These are phyloP conservation scores for Aspergillus japonicus DNA, from an alignment of 2,329 filamentous ascomycete genomes.

Conservation along the genomic window DNA sequence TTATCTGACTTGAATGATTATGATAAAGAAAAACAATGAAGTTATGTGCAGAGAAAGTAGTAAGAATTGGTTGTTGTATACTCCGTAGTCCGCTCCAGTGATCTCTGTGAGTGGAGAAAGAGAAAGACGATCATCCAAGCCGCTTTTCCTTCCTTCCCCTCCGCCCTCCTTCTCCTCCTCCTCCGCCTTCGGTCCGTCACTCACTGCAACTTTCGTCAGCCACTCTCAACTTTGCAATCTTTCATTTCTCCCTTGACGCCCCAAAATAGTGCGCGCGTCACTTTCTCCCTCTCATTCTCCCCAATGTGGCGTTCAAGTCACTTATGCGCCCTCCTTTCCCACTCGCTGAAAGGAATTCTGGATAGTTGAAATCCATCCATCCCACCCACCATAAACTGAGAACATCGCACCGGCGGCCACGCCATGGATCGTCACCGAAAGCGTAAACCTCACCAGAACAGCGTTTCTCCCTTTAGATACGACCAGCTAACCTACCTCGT, in stretches of 20 bases:
- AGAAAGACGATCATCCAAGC: neutral
- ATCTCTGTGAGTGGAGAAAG: too few species aligned
- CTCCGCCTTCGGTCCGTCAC: conserved; percentile 7
- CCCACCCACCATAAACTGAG: conserved; percentile 16
- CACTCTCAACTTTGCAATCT: conserved; percentile 1
- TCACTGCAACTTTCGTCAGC: conserved; percentile 9
- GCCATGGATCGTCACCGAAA: conserved; percentile 52
- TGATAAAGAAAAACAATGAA: too few species aligned
- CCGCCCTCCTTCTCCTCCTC: neutral
- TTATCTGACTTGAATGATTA: too few species aligned
- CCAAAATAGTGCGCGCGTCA: conserved; percentile 16
- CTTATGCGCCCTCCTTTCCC: conserved; percentile 35
- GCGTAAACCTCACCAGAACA: conserved; percentile 36
- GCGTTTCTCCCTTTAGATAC: neutral
- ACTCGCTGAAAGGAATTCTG: conserved; percentile 36
- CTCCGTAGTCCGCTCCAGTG: too few species aligned
- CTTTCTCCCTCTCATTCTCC: conserved; percentile 9
- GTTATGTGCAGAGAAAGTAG: too few species aligned
- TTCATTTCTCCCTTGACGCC: neutral
- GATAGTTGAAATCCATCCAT: conserved; percentile 29
- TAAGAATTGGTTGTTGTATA: too few species aligned
- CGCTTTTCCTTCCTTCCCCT: neutral
- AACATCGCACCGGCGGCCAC: conserved; percentile 20
- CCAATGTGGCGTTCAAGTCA: conserved; percentile 43
- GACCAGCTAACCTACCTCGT: neutral